These are phyloP conservation scores for Elsinoe necatrix DNA, from an alignment of 2,329 filamentous ascomycete species.

Conservation along the genomic window DNA sequence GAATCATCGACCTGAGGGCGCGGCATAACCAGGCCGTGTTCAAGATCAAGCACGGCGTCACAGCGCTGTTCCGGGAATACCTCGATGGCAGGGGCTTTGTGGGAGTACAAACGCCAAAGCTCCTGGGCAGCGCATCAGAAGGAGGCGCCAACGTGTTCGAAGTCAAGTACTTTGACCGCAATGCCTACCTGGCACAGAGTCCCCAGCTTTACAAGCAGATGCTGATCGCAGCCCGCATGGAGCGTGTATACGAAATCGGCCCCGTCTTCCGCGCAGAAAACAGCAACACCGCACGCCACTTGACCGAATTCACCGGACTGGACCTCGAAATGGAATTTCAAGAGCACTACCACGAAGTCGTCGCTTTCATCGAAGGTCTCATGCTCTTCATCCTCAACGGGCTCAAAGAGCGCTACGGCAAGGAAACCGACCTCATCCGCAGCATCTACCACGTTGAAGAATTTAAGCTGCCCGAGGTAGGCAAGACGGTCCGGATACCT, in stretches of 20 bases:
- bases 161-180: slow-evolving; percentile 78
- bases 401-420: slow-evolving; percentile 56
- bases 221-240: slow-evolving; percentile 68
- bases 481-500: slow-evolving; percentile 66
- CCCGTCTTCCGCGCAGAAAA: slow-evolving; percentile 83
- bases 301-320: slow-evolving; percentile 83
- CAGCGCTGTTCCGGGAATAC: slow-evolving; percentile 68
- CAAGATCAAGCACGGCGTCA: slow-evolving; percentile 56
- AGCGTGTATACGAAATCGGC: slow-evolving; percentile 69
- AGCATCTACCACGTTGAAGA: slow-evolving; percentile 67
- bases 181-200: slow-evolving; percentile 70
- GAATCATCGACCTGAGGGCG: slow-evolving; percentile 83
- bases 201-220: slow-evolving; percentile 86
- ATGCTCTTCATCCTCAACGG: slow-evolving; percentile 72
- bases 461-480: slow-evolving; percentile 64
- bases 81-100: slow-evolving; percentile 67
- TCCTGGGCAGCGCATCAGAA: slow-evolving; percentile 85
- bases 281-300: slow-evolving; percentile 73
- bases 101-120: slow-evolving; percentile 79
- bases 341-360: slow-evolving; percentile 67
- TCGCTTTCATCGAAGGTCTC: slow-evolving; percentile 62
- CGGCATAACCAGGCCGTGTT: slow-evolving; percentile 88
- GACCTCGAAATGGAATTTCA: slow-evolving; percentile 88
- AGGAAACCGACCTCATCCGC: slow-evolving; percentile 65
- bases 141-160: slow-evolving; percentile 88